phyloP scores from a whole-genome alignment of 108 stramenopile species.

The Cyclostephanos tholiformis region DNA sequence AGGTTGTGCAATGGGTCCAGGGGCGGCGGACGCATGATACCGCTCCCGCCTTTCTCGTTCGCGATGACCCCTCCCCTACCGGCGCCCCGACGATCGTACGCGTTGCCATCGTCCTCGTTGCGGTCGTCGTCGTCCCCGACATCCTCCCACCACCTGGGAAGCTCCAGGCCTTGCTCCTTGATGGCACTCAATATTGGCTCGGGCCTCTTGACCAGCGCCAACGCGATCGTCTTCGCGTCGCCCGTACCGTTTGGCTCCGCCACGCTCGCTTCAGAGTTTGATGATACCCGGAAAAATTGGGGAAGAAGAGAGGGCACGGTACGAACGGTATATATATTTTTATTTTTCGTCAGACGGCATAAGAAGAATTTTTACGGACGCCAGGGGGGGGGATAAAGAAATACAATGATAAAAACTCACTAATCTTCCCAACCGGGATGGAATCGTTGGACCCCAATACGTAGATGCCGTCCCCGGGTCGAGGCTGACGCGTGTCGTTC shows the following conservation, averaged over 20 bases:
- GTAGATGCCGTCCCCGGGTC: slow-evolving; percentile 57
- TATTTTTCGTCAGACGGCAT: neutral
- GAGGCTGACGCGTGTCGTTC: slow-evolving; percentile 63
- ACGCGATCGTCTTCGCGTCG: slow-evolving; percentile 51
- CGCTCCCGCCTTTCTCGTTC: slow-evolving; percentile 36
- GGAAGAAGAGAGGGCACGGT: neutral
- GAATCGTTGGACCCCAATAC: slow-evolving; percentile 80
- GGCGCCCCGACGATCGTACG: neutral
- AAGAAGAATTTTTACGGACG: neutral
- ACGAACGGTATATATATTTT: neutral
- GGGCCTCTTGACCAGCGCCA: slow-evolving; percentile 68
- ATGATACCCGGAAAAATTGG: neutral
- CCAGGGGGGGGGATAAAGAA: neutral
- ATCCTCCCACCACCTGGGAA: slow-evolving; percentile 53
- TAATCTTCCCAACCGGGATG: slow-evolving; percentile 71
- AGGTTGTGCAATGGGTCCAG: slow-evolving; percentile 78
- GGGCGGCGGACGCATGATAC: slow-evolving; percentile 66
- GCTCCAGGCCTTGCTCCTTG: slow-evolving; percentile 59
- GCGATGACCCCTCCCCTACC: slow-evolving; percentile 7
- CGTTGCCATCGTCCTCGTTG: slow-evolving; percentile 3
- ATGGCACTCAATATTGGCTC: slow-evolving; percentile 68
- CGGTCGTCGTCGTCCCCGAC: slow-evolving; percentile 12
- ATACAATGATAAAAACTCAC: slow-evolving; percentile 7
- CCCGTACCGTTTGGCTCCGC: slow-evolving; percentile 79
- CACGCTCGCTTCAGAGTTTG: slow-evolving; percentile 36